These are phyloP conservation scores for Arabidopsis lyrata DNA, from an alignment of 441 rosid species.

Conservation along the genomic window DNA sequence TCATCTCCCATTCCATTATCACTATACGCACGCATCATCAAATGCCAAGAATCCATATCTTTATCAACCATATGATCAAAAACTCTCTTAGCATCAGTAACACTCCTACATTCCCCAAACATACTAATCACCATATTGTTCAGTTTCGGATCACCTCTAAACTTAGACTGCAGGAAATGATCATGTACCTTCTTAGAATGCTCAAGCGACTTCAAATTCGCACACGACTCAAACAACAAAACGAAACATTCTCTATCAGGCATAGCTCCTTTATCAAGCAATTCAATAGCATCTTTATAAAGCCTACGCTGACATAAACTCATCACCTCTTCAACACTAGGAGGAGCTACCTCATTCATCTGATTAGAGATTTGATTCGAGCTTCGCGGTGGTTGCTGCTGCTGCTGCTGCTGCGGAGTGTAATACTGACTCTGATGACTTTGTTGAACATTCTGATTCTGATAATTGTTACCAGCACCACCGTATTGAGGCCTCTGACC, in stretches of 20 bases:
- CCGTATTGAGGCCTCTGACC: conserved; percentile 6
- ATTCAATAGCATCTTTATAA: conserved; percentile 72
- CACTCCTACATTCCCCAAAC: conserved; percentile 74
- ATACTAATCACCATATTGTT: conserved; percentile 73
- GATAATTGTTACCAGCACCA: conserved; percentile 25
- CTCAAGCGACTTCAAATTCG: conserved; percentile 61
- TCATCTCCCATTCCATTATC: conserved; percentile 83
- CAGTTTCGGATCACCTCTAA: conserved; percentile 66
- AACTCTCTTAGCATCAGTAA: conserved; percentile 84
- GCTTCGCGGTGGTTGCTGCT: conserved; percentile 37
- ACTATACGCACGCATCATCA: conserved; percentile 78
- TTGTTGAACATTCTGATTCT: conserved; percentile 42
- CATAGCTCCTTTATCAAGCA: conserved; percentile 76
- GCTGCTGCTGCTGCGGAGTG: conserved; percentile 43
- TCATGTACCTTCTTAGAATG: conserved; percentile 90
- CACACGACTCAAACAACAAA: conserved; percentile 61
- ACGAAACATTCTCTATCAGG: conserved; percentile 68
- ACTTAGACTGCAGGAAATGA: conserved; percentile 71
- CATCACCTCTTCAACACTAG: conserved; percentile 54
- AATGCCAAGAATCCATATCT: conserved; percentile 85
- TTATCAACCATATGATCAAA: conserved; percentile 84
- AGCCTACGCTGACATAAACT: conserved; percentile 67
- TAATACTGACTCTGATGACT: conserved; percentile 43
- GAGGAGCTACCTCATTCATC: conserved; percentile 30
- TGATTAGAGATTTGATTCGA: conserved; percentile 53